Evolutionary conservation across 2,329 filamentous ascomycete genomes (phyloP).

Genomic region (Ceratocystis papillata): DNA sequence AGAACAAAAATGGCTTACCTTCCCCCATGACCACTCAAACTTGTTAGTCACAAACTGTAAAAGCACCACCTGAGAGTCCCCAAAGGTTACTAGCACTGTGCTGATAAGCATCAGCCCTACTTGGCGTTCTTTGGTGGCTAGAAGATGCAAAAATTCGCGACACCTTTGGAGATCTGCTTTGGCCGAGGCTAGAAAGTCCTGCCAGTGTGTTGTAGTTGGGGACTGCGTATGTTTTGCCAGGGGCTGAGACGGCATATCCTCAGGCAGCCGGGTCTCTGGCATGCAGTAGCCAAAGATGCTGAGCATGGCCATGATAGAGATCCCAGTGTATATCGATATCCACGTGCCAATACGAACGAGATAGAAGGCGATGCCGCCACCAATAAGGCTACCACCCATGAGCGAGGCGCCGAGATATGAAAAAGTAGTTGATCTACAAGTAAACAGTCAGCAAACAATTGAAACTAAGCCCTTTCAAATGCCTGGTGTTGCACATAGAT

Average conservation of each 20-base stretch:
- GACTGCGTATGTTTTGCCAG: background rate
- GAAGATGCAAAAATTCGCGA: slow-evolving; percentile 18
- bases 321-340: slow-evolving; percentile 23
- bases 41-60: slow-evolving; percentile 29
- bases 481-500: slow-evolving; percentile 17
- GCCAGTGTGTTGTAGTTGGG: slow-evolving; percentile 11
- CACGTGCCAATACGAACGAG: slow-evolving; percentile 25
- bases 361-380: slow-evolving; percentile 25
- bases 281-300: slow-evolving; percentile 22
- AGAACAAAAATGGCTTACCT: slow-evolving; percentile 2
- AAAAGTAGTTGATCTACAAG: slow-evolving; percentile 25
- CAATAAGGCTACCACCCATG: slow-evolving; percentile 24
- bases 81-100: slow-evolving; percentile 21
- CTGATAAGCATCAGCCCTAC: slow-evolving; percentile 23
- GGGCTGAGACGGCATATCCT: slow-evolving; percentile 8
- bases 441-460: background rate
- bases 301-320: slow-evolving; percentile 20
- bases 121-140: slow-evolving; percentile 19
- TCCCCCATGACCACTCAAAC: slow-evolving; percentile 27
- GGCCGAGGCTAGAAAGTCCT: slow-evolving; percentile 21
- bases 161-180: slow-evolving; percentile 15
- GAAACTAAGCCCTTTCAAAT: background rate
- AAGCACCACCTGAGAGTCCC: slow-evolving; percentile 25
- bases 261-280: slow-evolving; percentile 23
- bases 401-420: slow-evolving; percentile 25